phyloP scores from a whole-genome alignment of 2,329 filamentous ascomycete species.

The Sporothrix inflata region DNA sequence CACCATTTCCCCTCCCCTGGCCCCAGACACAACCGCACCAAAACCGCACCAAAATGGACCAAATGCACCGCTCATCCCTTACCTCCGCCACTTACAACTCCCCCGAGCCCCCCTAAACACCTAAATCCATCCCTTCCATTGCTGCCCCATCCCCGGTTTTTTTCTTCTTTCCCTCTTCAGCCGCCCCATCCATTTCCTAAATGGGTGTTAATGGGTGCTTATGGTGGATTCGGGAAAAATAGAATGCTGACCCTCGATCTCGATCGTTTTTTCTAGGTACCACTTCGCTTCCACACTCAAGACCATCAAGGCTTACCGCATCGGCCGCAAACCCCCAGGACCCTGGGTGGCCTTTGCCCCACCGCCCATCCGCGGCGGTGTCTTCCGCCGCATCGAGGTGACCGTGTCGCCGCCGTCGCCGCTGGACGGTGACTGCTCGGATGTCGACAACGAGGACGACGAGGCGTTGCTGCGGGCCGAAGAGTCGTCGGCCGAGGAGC shows the following conservation, averaged over 20 bases:
- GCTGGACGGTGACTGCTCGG: neutral
- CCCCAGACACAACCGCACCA: slow-evolving; percentile 5
- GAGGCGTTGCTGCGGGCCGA: slow-evolving; percentile 22
- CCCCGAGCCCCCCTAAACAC: neutral
- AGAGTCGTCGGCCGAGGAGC: slow-evolving; percentile 15
- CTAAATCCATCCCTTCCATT: neutral
- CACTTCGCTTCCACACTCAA: slow-evolving; percentile 57
- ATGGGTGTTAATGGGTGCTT: neutral
- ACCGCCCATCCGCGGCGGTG: slow-evolving; percentile 54
- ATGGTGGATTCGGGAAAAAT: neutral
- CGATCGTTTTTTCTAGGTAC: slow-evolving; percentile 49
- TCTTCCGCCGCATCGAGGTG: slow-evolving; percentile 28
- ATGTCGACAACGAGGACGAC: neutral
- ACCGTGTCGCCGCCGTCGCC: slow-evolving; percentile 21
- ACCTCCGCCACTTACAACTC: slow-evolving; percentile 3
- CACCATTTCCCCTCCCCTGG: slow-evolving; percentile 12
- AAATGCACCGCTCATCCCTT: slow-evolving; percentile 4
- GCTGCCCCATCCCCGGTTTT: neutral
- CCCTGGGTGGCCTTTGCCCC: slow-evolving; percentile 59
- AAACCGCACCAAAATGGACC: slow-evolving; percentile 1
- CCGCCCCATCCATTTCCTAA: slow-evolving; percentile 1
- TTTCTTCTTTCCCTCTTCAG: neutral
- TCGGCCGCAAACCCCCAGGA: slow-evolving; percentile 57
- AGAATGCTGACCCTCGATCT: slow-evolving; percentile 37
- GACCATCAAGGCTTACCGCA: slow-evolving; percentile 63